Evolutionary conservation across 1,284 basidiomycete species (phyloP).

Genomic region (Athelia sp.): DNA sequence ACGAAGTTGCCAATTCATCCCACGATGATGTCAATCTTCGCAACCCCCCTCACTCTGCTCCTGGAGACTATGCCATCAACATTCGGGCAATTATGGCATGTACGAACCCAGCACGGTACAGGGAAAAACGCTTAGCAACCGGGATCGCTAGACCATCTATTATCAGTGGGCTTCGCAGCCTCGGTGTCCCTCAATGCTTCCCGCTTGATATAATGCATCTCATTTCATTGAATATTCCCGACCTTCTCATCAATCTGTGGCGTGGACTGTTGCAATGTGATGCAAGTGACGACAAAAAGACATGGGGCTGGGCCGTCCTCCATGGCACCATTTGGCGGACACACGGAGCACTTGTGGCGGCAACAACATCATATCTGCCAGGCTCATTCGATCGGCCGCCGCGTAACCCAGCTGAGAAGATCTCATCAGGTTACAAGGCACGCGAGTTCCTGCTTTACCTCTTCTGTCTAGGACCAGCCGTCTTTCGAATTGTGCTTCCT

Average conservation of each 20-base stretch:
- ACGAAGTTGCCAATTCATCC: conserved; percentile 17
- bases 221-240: conserved; percentile 21
- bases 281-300: conserved; percentile 1
- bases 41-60: conserved; percentile 2
- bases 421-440: conserved; percentile 35
- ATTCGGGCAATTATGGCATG: conserved; percentile 12
- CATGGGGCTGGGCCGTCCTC: conserved; percentile 22
- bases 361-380: conserved; percentile 19
- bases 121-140: conserved; percentile 6
- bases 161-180: conserved; percentile 18
- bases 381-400: conserved; percentile 28
- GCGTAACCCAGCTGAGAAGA: conserved; percentile 31
- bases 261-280: conserved; percentile 13
- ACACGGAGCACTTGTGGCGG: conserved; percentile 29
- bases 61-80: conserved; percentile 11
- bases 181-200: conserved; percentile 15
- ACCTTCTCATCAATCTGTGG: conserved; percentile 19
- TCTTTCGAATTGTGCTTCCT: conserved; percentile 24
- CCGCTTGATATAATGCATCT: conserved; percentile 24
- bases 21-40: conserved; percentile 24
- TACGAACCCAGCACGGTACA: conserved; percentile 1
- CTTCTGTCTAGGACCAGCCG: conserved; percentile 31
- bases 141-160: conserved; percentile 32
- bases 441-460: conserved; percentile 30
- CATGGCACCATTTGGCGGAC: conserved; percentile 23